phyloP scores from a whole-genome alignment of 2,329 filamentous ascomycete species.

The Xylariaceae sp. region DNA sequence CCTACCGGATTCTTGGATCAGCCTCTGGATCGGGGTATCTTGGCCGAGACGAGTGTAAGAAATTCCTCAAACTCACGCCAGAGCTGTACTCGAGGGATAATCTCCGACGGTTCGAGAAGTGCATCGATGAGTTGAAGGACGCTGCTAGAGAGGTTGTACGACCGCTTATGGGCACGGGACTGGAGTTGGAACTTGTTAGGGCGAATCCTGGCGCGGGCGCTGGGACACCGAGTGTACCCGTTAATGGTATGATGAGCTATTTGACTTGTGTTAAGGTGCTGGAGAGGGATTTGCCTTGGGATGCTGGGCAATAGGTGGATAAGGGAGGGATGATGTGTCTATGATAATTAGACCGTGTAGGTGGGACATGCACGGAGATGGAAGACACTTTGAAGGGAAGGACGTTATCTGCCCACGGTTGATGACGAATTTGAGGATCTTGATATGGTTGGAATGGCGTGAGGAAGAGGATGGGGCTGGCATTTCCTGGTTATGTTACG shows the following conservation, averaged over 20 bases:
- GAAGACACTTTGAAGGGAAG: not conserved
- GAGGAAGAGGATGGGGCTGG: too few species aligned
- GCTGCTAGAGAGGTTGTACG: conserved; percentile 79
- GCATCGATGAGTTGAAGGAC: conserved; percentile 84
- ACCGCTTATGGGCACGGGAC: conserved; percentile 79
- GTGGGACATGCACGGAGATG: not conserved
- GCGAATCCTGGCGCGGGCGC: conserved; percentile 20
- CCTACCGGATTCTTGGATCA: conserved; percentile 75
- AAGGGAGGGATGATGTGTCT: not conserved
- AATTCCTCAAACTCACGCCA: conserved; percentile 79
- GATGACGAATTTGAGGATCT: too few species aligned
- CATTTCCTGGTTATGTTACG: too few species aligned
- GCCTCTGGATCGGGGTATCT: conserved; percentile 64
- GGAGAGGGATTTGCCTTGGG: conserved; percentile 34
- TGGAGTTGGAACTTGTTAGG: conserved; percentile 71
- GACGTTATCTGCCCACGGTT: too few species aligned
- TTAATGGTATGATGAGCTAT: conserved; percentile 28
- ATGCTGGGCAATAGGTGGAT: conserved; percentile 23
- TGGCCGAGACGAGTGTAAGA: conserved; percentile 82
- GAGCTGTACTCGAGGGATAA: conserved; percentile 87
- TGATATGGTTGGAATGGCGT: too few species aligned
- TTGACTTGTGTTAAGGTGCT: conserved; percentile 32
- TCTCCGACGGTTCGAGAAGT: conserved; percentile 77
- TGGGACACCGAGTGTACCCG: conserved; percentile 8
- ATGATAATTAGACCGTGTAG: not conserved